phyloP scores from a whole-genome alignment of 192 early-diverging fungal genomes.

The Coemansia sp. region DNA sequence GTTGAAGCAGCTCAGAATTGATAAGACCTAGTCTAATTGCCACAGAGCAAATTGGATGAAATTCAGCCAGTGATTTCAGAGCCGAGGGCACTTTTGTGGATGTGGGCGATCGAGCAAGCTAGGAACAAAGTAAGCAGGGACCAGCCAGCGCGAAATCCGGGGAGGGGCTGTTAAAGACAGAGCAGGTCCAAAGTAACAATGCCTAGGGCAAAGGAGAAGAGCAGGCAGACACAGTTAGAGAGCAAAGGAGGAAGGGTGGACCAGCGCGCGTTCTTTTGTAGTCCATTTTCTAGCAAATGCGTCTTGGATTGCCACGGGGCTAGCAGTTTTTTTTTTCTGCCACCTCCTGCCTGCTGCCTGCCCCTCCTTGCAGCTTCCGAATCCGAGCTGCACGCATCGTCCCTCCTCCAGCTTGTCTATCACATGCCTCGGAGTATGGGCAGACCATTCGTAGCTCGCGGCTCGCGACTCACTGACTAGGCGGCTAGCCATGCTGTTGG shows the following conservation, averaged over 20 bases:
- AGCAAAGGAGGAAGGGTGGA: background rate
- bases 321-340: background rate
- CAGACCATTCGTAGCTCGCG: background rate
- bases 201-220: background rate
- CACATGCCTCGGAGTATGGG: background rate
- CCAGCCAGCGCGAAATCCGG: background rate
- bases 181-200: background rate
- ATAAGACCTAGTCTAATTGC: background rate
- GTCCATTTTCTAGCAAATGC: conserved; percentile 1
- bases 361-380: conserved; percentile 2
- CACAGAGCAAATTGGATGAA: background rate
- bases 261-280: background rate
- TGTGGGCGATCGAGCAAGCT: background rate
- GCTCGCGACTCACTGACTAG: background rate
- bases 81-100: background rate
- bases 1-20: background rate
- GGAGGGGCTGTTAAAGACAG: background rate
- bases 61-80: background rate
- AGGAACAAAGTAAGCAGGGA: background rate
- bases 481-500: background rate
- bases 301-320: background rate
- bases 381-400: conserved; percentile 1
- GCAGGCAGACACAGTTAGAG: background rate
- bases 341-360: background rate
- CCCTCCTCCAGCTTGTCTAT: background rate